Base-by-base conservation (phyloP, 257 asterid genomes). In the Vinca minor region DNA sequence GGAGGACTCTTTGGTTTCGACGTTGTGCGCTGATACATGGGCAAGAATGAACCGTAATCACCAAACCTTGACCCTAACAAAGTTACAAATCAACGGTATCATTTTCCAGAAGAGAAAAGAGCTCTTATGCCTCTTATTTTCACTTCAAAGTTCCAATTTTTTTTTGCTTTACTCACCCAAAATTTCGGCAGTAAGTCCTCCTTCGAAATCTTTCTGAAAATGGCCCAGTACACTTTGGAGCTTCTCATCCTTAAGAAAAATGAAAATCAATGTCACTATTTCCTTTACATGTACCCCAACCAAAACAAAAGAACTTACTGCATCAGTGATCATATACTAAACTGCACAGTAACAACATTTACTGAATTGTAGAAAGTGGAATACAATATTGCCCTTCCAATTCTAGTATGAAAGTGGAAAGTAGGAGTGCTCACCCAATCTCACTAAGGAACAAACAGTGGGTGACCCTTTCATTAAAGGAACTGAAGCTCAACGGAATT, bases 201-300 rank as follows among this genome's bases (percentile, higher is more conserved):
- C 98, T 83, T 89, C 97, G 69, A 92, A 92, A 60, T 89, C 95
- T 77, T 85, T 89, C 82, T 83, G 96, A 69, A 85, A 78, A 79
- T 92, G 98, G 62, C 98, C 98, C 78, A 92, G 69, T 62, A 85
- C 75, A 74, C 77, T 89, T 74, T 92, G 96, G 71, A 92, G 80
- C 82, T 79, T 88, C 63, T 85, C 96, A 60, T 79, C 96, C 97
- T 90, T 47, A 47, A 68, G 69, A 23, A 44, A 50, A 42, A 57
- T 44, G 32, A 35, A 60, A 52, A 50, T 28, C 41, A 64, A 66
- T 18, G 23, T 56, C 26, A 55, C 25, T 55, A 55, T 54, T 15
- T 4, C 4, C 14, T 0, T 15, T 6, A 31, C 42, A 31, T 32
- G 28, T 8, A 31, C 52, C 41, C 55, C 31, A n/a, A n/a, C n/a